Evolutionary conservation across 306 rosid genomes (phyloP).

Genomic region (Corylus avellana): DNA sequence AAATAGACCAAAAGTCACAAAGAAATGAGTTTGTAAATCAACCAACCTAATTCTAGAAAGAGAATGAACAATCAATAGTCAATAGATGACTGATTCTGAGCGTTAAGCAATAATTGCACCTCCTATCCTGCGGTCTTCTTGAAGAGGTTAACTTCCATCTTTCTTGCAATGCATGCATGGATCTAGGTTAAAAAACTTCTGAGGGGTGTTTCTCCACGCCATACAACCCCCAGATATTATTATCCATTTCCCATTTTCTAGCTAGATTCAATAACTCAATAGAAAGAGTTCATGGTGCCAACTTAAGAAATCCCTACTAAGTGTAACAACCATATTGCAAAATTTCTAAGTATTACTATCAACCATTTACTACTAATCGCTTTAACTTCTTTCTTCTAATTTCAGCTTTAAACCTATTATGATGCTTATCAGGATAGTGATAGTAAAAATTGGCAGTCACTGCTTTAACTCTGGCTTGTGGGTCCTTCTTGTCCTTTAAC

Average conservation of each 20-base stretch:
- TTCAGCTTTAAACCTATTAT: neutral
- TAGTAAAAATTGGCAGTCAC: neutral
- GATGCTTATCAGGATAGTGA: neutral
- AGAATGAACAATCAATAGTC: neutral
- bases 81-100: neutral
- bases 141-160: neutral
- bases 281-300: neutral
- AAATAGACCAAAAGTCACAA: too few relatives aligned
- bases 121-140: neutral
- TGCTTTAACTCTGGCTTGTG: neutral
- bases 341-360: neutral
- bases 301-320: neutral
- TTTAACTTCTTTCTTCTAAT: neutral
- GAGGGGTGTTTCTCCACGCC: neutral
- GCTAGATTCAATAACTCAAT: neutral
- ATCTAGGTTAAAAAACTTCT: too few relatives aligned
- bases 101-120: neutral
- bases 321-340: neutral
- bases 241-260: neutral
- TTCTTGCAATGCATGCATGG: neutral
- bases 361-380: neutral
- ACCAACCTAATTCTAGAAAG: too few relatives aligned
- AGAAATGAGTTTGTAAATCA: too few relatives aligned
- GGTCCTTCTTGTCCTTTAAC: neutral
- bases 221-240: neutral